Evolutionary conservation across 345 rosid species (phyloP), one percentile per base, ranked within the genome.

Genomic region (Moringa oleifera): DNA sequence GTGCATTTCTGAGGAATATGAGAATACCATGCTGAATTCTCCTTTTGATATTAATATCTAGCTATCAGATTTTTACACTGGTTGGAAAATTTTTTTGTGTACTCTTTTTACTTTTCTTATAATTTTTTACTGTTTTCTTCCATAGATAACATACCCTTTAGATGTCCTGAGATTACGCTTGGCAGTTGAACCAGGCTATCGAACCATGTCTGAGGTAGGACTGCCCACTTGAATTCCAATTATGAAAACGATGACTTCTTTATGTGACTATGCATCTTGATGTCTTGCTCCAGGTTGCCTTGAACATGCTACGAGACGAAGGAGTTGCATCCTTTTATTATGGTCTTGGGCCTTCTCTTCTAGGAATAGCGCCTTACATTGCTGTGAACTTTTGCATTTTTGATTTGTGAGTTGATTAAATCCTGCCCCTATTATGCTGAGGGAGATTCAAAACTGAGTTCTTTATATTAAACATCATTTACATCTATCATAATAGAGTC

Each of bases 341-440:
- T 58, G 97, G 97, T 53, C 95, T 94, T 18, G 96, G 97, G 70
- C 97, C 97, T 63, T 87, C 99, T 73, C 91, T 94, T 58, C 74
- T 94, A 51, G 78, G 95, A 70, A 94, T 94, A 71, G 97, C 97
- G 57, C 97, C 97, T 49, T 94, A 94, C 45, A 94, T 94, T 82
- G 99, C 97, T 22, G 88, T 86, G 54, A 94, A 94, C 84, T 94
- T 90, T 63, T 90, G 99, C 73, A 73, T 84, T 49, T 94, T 94
- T 64, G 97, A 94, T 70, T 74, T 94, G 99, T 94, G 81, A 86
- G 99, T 78, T 36, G 71, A 23, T 55, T 50, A 4, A 61, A 58
- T 25, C 71, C 61, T 20, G 37, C 17, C 53, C 41, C 8, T 13
- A 23, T 20, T 52, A 23, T 59, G 59, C 31, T 58, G 19, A 45